Percentiles rank a stretch among this genome's conserved stretches.
Conservation (phyloP, 805 yeast genomes). For the Pichia scutulata region DNA sequence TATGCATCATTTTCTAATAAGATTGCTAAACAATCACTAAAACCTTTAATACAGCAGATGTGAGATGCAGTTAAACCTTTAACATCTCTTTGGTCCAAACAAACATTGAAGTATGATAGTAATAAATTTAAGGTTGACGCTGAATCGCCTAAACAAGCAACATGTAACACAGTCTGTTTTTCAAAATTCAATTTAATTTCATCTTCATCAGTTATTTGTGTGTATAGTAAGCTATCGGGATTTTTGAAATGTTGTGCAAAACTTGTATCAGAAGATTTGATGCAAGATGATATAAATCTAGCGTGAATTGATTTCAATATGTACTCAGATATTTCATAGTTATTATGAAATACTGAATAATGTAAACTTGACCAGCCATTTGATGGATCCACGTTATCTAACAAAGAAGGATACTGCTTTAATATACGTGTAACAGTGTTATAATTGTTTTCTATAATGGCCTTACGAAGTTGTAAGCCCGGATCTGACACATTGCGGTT, state of each 20-base stretch:
- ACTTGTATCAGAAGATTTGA: not conserved
- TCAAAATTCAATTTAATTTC: conserved; percentile 40
- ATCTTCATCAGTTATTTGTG: conserved; percentile 27
- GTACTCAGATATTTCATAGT: conserved; percentile 43
- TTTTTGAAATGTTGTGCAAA: not conserved
- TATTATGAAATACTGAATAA: conserved; percentile 70
- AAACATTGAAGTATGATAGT: conserved; percentile 49
- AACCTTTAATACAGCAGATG: conserved; percentile 53
- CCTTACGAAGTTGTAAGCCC: conserved; percentile 55
- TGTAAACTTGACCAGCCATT: conserved; percentile 84
- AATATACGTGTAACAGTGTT: conserved; percentile 58
- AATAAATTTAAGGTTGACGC: conserved; percentile 68
- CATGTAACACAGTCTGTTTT: conserved; percentile 60
- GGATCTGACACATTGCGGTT: conserved; percentile 48
- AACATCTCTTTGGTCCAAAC: conserved; percentile 40
- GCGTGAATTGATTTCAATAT: conserved; percentile 16
- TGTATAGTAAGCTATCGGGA: conserved; percentile 12
- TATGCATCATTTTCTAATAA: conserved; percentile 73
- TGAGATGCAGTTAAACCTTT: conserved; percentile 60
- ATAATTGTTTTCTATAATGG: conserved; percentile 55
- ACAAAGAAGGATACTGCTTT: conserved; percentile 58
- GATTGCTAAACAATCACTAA: conserved; percentile 53
- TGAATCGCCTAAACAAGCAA: conserved; percentile 46
- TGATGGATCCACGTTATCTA: conserved; percentile 58
- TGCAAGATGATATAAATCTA: conserved; percentile 4